Evolutionary conservation across 352 stramenopile species (phyloP).

Genomic region (Chloridella minuta): DNA sequence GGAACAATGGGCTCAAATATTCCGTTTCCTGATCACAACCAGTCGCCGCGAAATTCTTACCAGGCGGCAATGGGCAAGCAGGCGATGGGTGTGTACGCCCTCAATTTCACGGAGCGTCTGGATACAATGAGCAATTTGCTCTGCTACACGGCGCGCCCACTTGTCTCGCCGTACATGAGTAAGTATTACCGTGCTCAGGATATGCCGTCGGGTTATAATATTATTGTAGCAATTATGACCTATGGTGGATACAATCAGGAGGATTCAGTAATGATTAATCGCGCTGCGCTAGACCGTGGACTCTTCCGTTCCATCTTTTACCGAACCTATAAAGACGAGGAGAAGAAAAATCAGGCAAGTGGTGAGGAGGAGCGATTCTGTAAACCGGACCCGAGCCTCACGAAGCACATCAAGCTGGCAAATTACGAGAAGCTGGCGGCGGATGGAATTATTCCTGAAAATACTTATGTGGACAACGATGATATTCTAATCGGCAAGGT

Average conservation of each 20-base stretch:
- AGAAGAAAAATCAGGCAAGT: no score
- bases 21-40: no score
- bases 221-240: conserved; percentile 93
- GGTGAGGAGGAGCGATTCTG: no score
- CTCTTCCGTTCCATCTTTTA: conserved; percentile 97
- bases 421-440: no score
- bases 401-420: no score
- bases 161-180: conserved; percentile 87
- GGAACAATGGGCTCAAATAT: no score
- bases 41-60: no score
- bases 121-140: conserved; percentile 98
- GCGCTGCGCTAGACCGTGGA: conserved; percentile 91
- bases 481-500: no score
- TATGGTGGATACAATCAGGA: conserved; percentile 99
- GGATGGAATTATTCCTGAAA: no score
- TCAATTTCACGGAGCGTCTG: conserved; percentile 97
- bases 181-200: conserved; percentile 93
- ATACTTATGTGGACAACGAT: no score
- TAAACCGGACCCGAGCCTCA: no score
- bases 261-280: conserved; percentile 97
- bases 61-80: conserved; percentile 98
- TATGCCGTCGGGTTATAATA: conserved; percentile 87
- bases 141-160: conserved; percentile 90
- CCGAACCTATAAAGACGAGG: conserved; percentile 79
- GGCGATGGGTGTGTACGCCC: conserved; percentile 88